These are phyloP conservation scores for Clonostachys rhizophaga DNA, from an alignment of 2,329 filamentous ascomycete genomes.

Conservation along the genomic window DNA sequence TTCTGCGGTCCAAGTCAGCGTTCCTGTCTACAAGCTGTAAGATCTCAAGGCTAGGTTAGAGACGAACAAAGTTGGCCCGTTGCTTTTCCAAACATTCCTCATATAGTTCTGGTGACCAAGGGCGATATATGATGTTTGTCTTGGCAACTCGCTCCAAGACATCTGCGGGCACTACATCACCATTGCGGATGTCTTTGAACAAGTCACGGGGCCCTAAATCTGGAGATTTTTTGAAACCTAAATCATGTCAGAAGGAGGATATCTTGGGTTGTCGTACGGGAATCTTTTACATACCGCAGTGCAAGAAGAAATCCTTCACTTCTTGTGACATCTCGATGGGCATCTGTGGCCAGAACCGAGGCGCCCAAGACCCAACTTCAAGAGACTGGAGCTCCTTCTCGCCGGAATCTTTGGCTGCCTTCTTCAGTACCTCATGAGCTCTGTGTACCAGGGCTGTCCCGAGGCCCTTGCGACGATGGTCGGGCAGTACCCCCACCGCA, in stretches of 20 bases:
- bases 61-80: conserved; percentile 8
- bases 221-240: conserved; percentile 6
- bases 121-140: conserved; percentile 7
- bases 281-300: conserved; percentile 6
- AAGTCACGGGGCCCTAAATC: conserved; percentile 4
- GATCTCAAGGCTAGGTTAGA: accelerated
- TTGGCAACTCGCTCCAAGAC: conserved; percentile 10
- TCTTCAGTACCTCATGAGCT: conserved; percentile 1
- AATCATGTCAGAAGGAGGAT: no score
- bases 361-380: conserved; percentile 9
- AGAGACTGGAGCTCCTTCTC: conserved; percentile 4
- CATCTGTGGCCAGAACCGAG: conserved; percentile 13
- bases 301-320: conserved; percentile 10
- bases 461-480: conserved; percentile 9
- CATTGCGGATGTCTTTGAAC: conserved; percentile 8
- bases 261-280: not conserved
- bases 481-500: conserved; percentile 10
- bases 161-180: conserved; percentile 4
- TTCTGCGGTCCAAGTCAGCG: not conserved
- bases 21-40: not conserved
- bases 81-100: conserved; percentile 15
- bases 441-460: conserved; percentile 8
- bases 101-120: conserved; percentile 12
- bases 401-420: not conserved
- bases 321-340: conserved; percentile 1